Evolutionary conservation across 2,329 filamentous ascomycete genomes (phyloP), one percentile per base, ranked within the genome.

Genomic region (Aspergillus brasiliensis): DNA sequence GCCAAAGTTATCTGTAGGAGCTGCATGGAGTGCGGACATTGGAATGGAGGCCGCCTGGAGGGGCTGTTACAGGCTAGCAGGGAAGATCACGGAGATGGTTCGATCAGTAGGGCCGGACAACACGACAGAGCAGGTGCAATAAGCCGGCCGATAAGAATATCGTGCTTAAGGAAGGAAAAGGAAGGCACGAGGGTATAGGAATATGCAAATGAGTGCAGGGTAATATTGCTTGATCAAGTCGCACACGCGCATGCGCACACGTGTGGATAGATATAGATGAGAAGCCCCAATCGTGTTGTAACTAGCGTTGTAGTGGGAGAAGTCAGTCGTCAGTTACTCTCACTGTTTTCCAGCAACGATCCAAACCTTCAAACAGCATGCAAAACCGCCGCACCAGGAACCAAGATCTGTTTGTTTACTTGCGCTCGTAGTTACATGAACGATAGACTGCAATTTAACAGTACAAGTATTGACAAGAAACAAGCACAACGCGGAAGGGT

Each of bases 1-100:
- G 31, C 69, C 65, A n/a, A 73, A 70, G 19, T 67, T 59, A 47
- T 62, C 68, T n/a, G 65, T 47, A n/a, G 66, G 61, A 25, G 65
- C 67, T 27, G 62, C 58, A 51, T 66, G 66, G 46, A 70, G 59
- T 46, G 62, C 59, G 21, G 72, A 69, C 73, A 75, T 75, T 31
- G 47, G 60, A 56, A 49, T 8, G 11, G 17, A 59, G 15, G 27
- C n/a, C 38, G 37, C 37, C 27, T 34, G 10, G 10, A 31, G 37
- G 13, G 27, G 13, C 52, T 21, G 37, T 40, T 38, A 42, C 21
- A 21, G 37, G 17, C 11, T 19, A 7, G 15, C 17, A 42, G 23
- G 23, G 11, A 17, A 25, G 40, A 25, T 10, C 23, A 38, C 28
- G 54, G 25, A 19, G 27, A 28, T 48, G 51, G 37, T 37, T 52